Evolutionary conservation across 1,139 yeast genomes (phyloP).

Genomic region (Suhomyces bribrorum): DNA sequence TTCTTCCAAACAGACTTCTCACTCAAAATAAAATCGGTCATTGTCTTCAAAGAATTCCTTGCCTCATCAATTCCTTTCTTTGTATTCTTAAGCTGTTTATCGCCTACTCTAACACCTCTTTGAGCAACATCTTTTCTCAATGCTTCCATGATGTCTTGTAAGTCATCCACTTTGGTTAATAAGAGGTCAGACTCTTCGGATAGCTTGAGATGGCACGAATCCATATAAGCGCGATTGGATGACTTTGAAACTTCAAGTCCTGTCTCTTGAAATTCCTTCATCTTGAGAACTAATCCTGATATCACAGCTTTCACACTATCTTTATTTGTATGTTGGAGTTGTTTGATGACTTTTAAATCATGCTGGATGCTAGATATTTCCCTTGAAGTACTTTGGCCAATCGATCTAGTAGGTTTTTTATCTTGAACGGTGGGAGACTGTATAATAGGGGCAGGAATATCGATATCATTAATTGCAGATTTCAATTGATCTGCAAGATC

Average conservation of each 20-base stretch:
- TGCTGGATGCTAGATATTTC: conserved; percentile 46
- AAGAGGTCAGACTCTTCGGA: conserved; percentile 76
- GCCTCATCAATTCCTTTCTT: conserved; percentile 66
- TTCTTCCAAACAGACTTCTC: conserved; percentile 89
- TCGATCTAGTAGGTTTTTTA: not conserved
- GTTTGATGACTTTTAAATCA: conserved; percentile 66
- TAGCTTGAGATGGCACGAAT: conserved; percentile 68
- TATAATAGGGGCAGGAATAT: conserved; percentile 19
- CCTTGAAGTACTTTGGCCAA: conserved; percentile 1
- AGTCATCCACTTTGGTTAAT: conserved; percentile 81
- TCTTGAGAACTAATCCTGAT: conserved; percentile 43
- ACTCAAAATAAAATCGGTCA: conserved; percentile 61
- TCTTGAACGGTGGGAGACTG: conserved; percentile 5
- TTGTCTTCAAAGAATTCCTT: conserved; percentile 46
- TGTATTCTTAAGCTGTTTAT: conserved; percentile 69
- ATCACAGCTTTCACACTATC: conserved; percentile 46
- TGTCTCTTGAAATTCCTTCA: conserved; percentile 50
- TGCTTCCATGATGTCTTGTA: conserved; percentile 90
- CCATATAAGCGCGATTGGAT: conserved; percentile 70
- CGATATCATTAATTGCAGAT: conserved; percentile 25
- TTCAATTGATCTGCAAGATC: conserved; percentile 26
- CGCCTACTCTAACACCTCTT: conserved; percentile 82
- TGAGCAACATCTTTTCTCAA: conserved; percentile 89
- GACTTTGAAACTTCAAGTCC: conserved; percentile 46
- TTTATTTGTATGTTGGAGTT: conserved; percentile 52